Percentiles rank a stretch among this genome's conserved stretches.
Evolutionary conservation across 331 rosid species (phyloP).

Genomic region (Acacia concinna): DNA sequence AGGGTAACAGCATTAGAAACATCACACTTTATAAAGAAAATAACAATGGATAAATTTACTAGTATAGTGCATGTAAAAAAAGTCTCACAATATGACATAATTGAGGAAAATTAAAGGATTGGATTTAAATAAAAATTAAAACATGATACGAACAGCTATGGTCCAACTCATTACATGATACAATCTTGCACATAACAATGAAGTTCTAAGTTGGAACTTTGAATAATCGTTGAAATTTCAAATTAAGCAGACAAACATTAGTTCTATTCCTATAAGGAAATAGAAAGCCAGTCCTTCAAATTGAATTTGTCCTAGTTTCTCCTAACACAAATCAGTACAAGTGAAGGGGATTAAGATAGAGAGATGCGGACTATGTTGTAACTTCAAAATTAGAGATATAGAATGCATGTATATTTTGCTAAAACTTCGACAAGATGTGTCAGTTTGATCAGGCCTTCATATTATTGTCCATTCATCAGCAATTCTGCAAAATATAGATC

Average conservation of each 20-base stretch:
- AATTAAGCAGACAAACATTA: neutral
- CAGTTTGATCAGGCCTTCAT: neutral
- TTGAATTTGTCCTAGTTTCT: neutral
- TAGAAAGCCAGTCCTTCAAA: neutral
- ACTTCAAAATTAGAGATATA: neutral
- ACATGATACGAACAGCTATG: neutral
- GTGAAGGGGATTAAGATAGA: neutral
- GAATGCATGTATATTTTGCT: neutral
- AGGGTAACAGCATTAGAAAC: constrained; percentile 31
- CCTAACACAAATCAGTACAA: neutral
- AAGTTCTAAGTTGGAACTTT: neutral
- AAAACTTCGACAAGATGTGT: neutral
- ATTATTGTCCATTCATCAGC: neutral
- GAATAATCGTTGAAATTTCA: neutral
- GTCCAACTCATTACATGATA: neutral
- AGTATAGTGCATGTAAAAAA: neutral
- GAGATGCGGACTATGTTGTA: neutral
- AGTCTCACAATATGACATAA: neutral
- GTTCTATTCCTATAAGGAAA: neutral
- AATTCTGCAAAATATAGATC: neutral
- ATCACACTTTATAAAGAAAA: constrained; percentile 2
- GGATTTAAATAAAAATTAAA: neutral
- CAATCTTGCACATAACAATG: neutral
- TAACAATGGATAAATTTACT: neutral
- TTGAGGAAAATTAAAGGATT: neutral